Base-by-base conservation (phyloP, 1,284 basidiomycete genomes). In the Microbotryomycetes sp. region DNA sequence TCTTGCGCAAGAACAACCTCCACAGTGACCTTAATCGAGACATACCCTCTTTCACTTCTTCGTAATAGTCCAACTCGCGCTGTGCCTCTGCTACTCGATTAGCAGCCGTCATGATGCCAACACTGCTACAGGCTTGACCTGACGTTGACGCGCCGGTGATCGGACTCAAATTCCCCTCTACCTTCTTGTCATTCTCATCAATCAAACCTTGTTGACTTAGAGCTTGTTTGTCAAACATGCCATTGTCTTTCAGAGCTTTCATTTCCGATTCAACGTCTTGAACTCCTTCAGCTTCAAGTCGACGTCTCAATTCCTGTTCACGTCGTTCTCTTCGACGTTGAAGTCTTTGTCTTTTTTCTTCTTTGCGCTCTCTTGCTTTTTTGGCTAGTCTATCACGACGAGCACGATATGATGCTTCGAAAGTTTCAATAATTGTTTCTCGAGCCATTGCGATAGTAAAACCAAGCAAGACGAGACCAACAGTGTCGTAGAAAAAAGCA, bases 371-470 rank as follows among this genome's bases (percentile, higher is more conserved):
- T 5, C 45, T 16, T 9, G 66, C 66, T 16, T 45, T 53, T 29
- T 26, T 30, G 2, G 62, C 61, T 15, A 69, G 32, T n/a, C 14
- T 25, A 19, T 62, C 70, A 84, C 83, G 46, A 85, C 79, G 3
- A 80, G 81, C 73, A 1, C 65, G 57, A 42, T 69, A 67, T 2
- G 65, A 58, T 6, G 66, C 61, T 26, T 76, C 71, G 51, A 75
- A 76, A 3, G 69, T 63, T 61, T 91, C 88, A 26, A 88, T 77
- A 51, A 90, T 81, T 0, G 84, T 85, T 68, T 87, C 86, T 16
- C 86, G 81, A 14, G 82, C 82, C 56, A 86, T 80, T 3, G 81
- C 80, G 30, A 91, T 82, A 1, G 83, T 82, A 7, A 89, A 76
- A 29, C 83, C 78, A 6, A 79, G 66, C 29, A 77, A 71, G 23